phyloP scores from a whole-genome alignment of 2,329 filamentous ascomycete genomes.

The Epicoccum sorghinum region DNA sequence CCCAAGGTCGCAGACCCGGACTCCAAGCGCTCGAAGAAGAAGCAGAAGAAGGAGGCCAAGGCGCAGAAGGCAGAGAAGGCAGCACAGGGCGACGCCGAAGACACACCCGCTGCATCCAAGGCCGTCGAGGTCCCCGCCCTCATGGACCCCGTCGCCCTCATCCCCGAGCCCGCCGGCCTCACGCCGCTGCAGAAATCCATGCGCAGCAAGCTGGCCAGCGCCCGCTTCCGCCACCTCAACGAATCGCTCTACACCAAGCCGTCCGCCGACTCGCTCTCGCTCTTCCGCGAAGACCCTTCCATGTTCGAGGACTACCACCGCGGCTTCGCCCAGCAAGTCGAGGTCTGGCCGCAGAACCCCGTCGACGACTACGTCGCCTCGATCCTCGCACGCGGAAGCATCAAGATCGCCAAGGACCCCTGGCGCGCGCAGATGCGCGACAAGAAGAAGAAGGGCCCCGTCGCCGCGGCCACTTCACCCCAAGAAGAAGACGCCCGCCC shows the following conservation, averaged over 20 bases:
- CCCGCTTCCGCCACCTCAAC: conserved; percentile 96
- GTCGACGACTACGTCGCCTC: conserved; percentile 83
- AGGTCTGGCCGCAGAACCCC: conserved; percentile 95
- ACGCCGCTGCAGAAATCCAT: conserved; percentile 93
- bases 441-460: conserved; percentile 35
- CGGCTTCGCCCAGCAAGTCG: conserved; percentile 93
- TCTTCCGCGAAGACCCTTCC: conserved; percentile 85
- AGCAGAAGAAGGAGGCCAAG: conserved; percentile 43
- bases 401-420: conserved; percentile 46
- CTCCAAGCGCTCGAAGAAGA: conserved; percentile 44
- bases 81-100: neutral
- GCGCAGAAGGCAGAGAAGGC: conserved; percentile 18
- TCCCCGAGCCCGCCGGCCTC: conserved; percentile 63
- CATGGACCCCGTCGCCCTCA: conserved; percentile 33
- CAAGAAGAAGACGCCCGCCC: conserved; percentile 12
- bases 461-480: conserved; percentile 16
- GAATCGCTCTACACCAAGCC: conserved; percentile 94
- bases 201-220: conserved; percentile 92
- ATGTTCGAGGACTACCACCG: conserved; percentile 97
- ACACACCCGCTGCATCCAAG: neutral
- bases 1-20: conserved; percentile 23
- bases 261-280: conserved; percentile 78
- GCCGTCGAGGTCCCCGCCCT: conserved; percentile 40
- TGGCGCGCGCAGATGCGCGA: conserved; percentile 51
- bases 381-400: conserved; percentile 70